Evolutionary conservation across 2,329 filamentous ascomycete species (phyloP).

Genomic region (Hirsutella minnesotensis): DNA sequence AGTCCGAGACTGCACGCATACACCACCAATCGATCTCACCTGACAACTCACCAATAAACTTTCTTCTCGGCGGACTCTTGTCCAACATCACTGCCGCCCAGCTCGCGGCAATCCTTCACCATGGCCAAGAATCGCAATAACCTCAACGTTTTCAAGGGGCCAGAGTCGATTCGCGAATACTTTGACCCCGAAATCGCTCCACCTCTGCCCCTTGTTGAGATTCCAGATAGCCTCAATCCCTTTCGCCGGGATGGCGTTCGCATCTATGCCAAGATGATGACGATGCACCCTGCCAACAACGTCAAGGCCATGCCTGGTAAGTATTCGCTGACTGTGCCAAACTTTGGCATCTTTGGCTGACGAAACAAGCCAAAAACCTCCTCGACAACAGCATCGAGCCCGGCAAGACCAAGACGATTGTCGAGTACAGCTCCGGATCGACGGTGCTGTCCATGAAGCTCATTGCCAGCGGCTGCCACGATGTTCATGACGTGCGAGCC

Average conservation of each 20-base stretch:
- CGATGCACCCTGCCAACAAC: conserved; percentile 51
- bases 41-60: neutral
- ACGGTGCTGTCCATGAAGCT: conserved; percentile 50
- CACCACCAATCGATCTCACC: no score
- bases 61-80: neutral
- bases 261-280: conserved; percentile 57
- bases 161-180: conserved; percentile 44
- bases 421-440: conserved; percentile 51
- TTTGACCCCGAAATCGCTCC: conserved; percentile 46
- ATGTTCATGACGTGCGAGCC: conserved; percentile 37
- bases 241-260: conserved; percentile 44
- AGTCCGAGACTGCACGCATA: no score
- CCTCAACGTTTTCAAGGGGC: conserved; percentile 45
- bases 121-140: conserved; percentile 14
- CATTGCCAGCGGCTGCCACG: conserved; percentile 37
- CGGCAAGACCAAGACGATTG: conserved; percentile 35
- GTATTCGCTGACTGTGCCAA: neutral
- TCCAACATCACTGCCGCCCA: no score
- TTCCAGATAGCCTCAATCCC: conserved; percentile 45
- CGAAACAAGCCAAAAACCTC: conserved; percentile 32
- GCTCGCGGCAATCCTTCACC: neutral
- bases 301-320: conserved; percentile 50
- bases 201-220: conserved; percentile 48
- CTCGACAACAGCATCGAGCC: conserved; percentile 15
- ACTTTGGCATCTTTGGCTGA: neutral